Evolutionary conservation across 2,329 filamentous ascomycete genomes (phyloP), one percentile per base, ranked within the genome.

Genomic region (Aspergillus flavus): DNA sequence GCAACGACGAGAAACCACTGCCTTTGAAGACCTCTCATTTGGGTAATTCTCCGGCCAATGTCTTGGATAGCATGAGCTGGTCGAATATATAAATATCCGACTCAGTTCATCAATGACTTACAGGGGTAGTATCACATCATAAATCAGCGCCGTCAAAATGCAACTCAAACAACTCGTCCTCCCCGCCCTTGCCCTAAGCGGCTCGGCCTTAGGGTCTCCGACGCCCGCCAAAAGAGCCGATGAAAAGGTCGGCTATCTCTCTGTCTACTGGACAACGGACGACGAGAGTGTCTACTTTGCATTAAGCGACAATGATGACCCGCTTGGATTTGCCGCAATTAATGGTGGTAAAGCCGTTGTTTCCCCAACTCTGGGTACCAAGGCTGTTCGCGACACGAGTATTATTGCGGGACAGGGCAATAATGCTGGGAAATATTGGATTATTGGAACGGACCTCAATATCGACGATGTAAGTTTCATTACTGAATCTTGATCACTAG

Each of bases 361-460:
- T 26, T 58, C 65, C 9, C 65, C 65, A 3, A 67, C 65, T 0
- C 53, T 67, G 2, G 65, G 65, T 10, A 66, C 61, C 2, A 66
- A 64, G 57, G 65, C 65, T 12, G 61, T 67, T 9, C 63, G 65
- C 12, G 65, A 67, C 23, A 61, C 57, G 2, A 62, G 61, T 12
- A 58, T 67, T n/a, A 55, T 67, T 28, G 52, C 41, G 2, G 65
- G 65, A 1, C 34, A 58, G 11, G 63, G 63, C 2, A 48, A 57
- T 4, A 55, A 62, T 46, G 61, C 43, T 14, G 65, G 65, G 11
- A 67, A 67, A 48, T 67, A 67, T 16, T 67, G 54, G 26, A 62
- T 67, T 23, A 66, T 66, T 26, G 65, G 65, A 12, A 67, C 65
- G 12, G 65, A 67, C 30, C 43, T 67, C 34, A 59, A 67, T 32